Base-by-base conservation (phyloP, 163 green algal species). In the Volvox carteri region DNA sequence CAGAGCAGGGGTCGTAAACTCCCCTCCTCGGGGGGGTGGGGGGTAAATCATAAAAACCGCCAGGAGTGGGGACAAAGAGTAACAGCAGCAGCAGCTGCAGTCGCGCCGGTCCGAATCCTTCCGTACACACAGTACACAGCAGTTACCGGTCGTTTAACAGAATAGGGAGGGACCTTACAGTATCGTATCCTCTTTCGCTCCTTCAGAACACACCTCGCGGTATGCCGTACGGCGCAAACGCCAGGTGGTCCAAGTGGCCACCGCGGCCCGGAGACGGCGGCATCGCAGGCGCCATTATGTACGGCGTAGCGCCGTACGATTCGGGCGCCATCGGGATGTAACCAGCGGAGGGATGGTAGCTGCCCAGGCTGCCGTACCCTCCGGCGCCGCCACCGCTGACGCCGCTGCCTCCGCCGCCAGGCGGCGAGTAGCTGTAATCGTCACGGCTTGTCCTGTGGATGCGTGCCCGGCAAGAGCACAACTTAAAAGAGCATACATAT, bases 251-350 rank as follows among this genome's bases (percentile, higher is more conserved):
- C 33, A 85, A 11, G 33, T 85, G 77, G 5, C 77, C 77, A 35
- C 52, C 54, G 37, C 77, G 77, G 28, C 41, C 68, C 16, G 83
- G 83, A 48, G 83, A 88, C n/a, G 83, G 52, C 14, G 84, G 72
- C 84, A 89, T 58, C 11, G 52, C 80, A 28, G 80, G 60, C 42
- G 80, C 39, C 67, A 88, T 60, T 25, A 88, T 65, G 80, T 87
- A 87, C 58, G 62, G 30, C 62, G 52, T 56, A 1, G 78, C 58
- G 28, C 56, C 78, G 54, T 86, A 86, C 78, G 78, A 56, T 46
- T 86, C 78, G 0, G 78, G 1, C 19, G 56, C 78, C 80, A 88
- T 80, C 46, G 30, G 41, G 25, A 2, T 8, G 65, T 56, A 86
- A 3, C 28, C 33, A 1, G 52, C 25, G 33, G 77, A 7, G 35